A percentile compares a stretch with the other conserved stretches of the same genome.
These are phyloP conservation scores for Phytophthora multivora DNA, from an alignment of 352 stramenopile species.

Conservation along the genomic window DNA sequence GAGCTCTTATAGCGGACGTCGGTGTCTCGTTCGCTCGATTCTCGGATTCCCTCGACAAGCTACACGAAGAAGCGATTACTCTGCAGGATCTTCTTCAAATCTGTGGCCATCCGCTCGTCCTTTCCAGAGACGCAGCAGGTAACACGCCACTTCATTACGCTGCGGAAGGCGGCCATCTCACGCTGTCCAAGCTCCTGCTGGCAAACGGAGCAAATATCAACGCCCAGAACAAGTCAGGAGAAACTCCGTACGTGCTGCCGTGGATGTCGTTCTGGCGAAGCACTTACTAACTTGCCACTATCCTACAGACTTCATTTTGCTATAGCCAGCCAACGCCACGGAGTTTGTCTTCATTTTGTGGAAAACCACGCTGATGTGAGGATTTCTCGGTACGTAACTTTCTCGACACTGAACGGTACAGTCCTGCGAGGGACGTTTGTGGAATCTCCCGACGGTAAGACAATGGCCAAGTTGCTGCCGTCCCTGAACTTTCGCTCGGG, in stretches of 20 bases:
- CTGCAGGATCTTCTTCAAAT: conserved; percentile 72
- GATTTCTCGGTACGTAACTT: conserved; percentile 60
- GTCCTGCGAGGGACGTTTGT: conserved; percentile 65
- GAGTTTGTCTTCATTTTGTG: conserved; percentile 72
- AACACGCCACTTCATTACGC: conserved; percentile 84
- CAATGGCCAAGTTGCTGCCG: conserved; percentile 65
- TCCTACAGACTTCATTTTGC: conserved; percentile 71
- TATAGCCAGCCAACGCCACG: conserved; percentile 73
- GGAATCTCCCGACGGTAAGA: conserved; percentile 49
- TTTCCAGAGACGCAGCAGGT: conserved; percentile 61
- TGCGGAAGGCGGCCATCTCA: conserved; percentile 74
- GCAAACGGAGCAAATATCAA: conserved; percentile 76
- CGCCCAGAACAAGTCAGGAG: conserved; percentile 74
- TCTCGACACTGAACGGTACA: conserved; percentile 60
- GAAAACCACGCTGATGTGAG: conserved; percentile 65
- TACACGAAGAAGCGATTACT: conserved; percentile 56
- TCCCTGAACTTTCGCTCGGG: conserved; percentile 53
- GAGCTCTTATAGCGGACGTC: conserved; percentile 52
- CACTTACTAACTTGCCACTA: background rate
- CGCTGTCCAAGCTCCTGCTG: conserved; percentile 65
- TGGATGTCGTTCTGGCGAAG: background rate
- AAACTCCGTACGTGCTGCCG: conserved; percentile 63
- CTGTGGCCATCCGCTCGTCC: conserved; percentile 70
- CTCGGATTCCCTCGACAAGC: conserved; percentile 66
- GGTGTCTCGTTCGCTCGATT: conserved; percentile 69